Evolutionary conservation across 192 early-diverging fungal genomes (phyloP).

Genomic region (Coemansia sp.): DNA sequence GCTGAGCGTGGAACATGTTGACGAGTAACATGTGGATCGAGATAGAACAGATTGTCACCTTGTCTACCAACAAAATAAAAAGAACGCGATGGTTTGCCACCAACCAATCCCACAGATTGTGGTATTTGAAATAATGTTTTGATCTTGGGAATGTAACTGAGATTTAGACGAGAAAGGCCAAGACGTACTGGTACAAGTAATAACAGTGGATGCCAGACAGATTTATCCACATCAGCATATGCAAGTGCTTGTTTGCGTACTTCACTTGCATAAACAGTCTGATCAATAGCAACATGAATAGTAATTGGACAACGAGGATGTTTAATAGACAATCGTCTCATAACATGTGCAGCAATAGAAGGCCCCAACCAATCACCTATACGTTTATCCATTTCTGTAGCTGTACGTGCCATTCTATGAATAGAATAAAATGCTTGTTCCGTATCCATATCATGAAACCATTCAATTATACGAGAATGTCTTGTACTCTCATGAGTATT

Average conservation of each 20-base stretch:
- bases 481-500: constrained; percentile 30
- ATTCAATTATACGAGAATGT: constrained; percentile 47
- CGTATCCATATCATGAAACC: constrained; percentile 50
- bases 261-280: constrained; percentile 51
- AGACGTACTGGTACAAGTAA: constrained; percentile 57
- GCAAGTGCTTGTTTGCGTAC: constrained; percentile 46
- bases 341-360: constrained; percentile 55
- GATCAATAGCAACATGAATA: constrained; percentile 55
- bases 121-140: constrained; percentile 54
- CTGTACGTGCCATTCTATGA: constrained; percentile 55
- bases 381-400: constrained; percentile 53
- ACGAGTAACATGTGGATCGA: constrained; percentile 55
- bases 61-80: constrained; percentile 55
- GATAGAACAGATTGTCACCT: constrained; percentile 54
- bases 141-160: constrained; percentile 47
- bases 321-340: constrained; percentile 50
- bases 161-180: constrained; percentile 49
- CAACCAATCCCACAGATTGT: constrained; percentile 55
- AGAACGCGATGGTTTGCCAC: constrained; percentile 53
- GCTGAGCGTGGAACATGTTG: constrained; percentile 37
- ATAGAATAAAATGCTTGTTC: constrained; percentile 52
- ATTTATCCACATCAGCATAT: constrained; percentile 12
- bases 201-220: constrained; percentile 37
- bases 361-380: constrained; percentile 58
- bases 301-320: constrained; percentile 47